Conservation (phyloP, 169 alveolate species). For the Eimeria sp. region DNA sequence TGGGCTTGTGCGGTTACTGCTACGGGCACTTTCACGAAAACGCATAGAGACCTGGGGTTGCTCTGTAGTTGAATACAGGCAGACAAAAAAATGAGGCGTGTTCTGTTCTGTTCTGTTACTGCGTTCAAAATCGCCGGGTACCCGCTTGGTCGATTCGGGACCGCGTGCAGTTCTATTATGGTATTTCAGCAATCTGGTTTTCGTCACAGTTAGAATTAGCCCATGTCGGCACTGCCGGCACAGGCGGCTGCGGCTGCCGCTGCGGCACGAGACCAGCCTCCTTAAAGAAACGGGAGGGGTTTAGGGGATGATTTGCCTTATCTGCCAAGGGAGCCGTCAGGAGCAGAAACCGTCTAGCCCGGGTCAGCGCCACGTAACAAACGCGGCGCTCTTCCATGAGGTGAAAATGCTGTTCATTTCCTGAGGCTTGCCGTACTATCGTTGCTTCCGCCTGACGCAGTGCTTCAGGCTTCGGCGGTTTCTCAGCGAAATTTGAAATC, state of each 20-base stretch:
- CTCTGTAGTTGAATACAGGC: background rate
- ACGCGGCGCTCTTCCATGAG: conserved; percentile 81
- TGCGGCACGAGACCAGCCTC: conserved; percentile 54
- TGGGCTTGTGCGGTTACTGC: background rate
- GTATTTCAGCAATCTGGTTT: background rate
- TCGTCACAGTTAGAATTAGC: background rate
- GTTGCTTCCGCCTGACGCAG: conserved; percentile 70
- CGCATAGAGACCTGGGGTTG: background rate
- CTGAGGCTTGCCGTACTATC: conserved; percentile 31
- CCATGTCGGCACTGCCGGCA: background rate
- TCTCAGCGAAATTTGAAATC: conserved; percentile 28
- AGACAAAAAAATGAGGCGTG: background rate
- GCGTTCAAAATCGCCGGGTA: background rate
- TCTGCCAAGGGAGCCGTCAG: conserved; percentile 73
- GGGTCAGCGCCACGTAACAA: conserved; percentile 77
- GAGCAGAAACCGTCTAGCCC: conserved; percentile 64
- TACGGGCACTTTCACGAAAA: background rate
- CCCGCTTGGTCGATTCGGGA: background rate
- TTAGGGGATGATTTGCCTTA: conserved; percentile 57
- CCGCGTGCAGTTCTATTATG: background rate
- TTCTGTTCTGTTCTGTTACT: background rate
- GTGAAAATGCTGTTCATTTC: conserved; percentile 72
- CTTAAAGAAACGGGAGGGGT: conserved; percentile 64
- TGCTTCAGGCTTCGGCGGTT: conserved; percentile 53
- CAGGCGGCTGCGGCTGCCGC: conserved; percentile 23